These are phyloP conservation scores for Triticum aestivum DNA, from an alignment of 176 grass and related monocot genomes.

Conservation along the genomic window DNA sequence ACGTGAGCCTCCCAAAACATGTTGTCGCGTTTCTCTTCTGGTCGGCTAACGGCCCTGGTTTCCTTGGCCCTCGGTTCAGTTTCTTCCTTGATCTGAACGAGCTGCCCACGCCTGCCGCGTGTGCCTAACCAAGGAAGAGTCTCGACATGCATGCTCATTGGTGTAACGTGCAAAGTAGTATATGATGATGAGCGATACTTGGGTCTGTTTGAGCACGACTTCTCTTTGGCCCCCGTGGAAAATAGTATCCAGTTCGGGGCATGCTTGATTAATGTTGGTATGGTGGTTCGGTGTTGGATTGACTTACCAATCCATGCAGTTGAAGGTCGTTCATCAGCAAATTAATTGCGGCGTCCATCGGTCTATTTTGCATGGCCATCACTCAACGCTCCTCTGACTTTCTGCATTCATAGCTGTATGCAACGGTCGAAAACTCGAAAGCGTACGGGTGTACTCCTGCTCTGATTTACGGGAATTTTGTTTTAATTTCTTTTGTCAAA, in stretches of 20 bases:
- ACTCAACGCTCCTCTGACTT: slow-evolving; percentile 35
- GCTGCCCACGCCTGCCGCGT: background rate
- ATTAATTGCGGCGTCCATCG: slow-evolving; percentile 22
- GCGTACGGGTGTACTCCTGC: background rate
- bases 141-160: background rate
- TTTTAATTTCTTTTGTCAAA: no score
- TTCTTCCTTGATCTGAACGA: background rate
- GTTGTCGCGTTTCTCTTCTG: background rate
- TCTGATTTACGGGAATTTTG: no score
- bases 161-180: background rate
- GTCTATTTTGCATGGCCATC: background rate
- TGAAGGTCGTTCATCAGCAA: slow-evolving; percentile 4
- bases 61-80: background rate
- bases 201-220: background rate
- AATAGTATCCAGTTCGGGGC: background rate
- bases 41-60: background rate
- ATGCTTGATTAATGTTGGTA: slow-evolving; percentile 28
- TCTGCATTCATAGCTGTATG: background rate
- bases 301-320: slow-evolving; percentile 28
- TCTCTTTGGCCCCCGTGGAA: background rate
- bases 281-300: slow-evolving; percentile 39
- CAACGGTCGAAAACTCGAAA: background rate
- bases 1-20: background rate
- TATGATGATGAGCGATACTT: background rate
- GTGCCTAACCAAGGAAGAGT: slow-evolving; percentile 5